Evolutionary conservation across 1,139 yeast species (phyloP).

Genomic region (Trichomonascaceae sp.): DNA sequence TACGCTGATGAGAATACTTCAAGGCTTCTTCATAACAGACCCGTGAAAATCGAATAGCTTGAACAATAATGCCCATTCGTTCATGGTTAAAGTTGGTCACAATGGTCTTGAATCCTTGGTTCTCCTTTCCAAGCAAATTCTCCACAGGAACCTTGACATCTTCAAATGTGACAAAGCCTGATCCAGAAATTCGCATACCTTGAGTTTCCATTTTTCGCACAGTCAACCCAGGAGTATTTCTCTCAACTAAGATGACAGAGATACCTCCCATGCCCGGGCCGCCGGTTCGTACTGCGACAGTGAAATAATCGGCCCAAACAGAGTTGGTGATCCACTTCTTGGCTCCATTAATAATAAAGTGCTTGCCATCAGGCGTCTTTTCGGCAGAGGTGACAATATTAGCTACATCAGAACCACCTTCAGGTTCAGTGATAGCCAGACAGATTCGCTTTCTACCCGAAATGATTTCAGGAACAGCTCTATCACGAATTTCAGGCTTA

Average conservation of each 20-base stretch:
- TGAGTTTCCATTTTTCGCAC: conserved; percentile 37
- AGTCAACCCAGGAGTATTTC: conserved; percentile 35
- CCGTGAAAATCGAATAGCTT: conserved; percentile 38
- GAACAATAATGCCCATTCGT: conserved; percentile 38
- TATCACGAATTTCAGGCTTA: conserved; percentile 29
- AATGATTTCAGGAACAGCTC: conserved; percentile 34
- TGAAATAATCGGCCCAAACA: conserved; percentile 38
- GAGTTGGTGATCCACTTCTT: conserved; percentile 45
- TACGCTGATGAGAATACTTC: conserved; percentile 39
- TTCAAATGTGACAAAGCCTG: conserved; percentile 38
- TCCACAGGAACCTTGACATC: conserved; percentile 43
- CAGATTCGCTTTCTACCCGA: conserved; percentile 38
- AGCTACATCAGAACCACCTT: conserved; percentile 42
- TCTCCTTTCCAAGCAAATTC: conserved; percentile 39
- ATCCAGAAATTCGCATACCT: conserved; percentile 39
- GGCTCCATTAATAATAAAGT: conserved; percentile 39
- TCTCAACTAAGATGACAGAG: conserved; percentile 38
- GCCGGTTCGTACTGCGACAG: conserved; percentile 44
- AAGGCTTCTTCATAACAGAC: conserved; percentile 39
- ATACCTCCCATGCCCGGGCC: conserved; percentile 38
- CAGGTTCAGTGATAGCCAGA: conserved; percentile 39
- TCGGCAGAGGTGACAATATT: conserved; percentile 37
- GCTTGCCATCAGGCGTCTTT: conserved; percentile 36
- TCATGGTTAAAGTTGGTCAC: conserved; percentile 43
- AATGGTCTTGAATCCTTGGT: conserved; percentile 40